Evolutionary conservation across 1,139 yeast genomes (phyloP), one percentile per base, ranked within the genome.

Genomic region (Pneumocystis murina): DNA sequence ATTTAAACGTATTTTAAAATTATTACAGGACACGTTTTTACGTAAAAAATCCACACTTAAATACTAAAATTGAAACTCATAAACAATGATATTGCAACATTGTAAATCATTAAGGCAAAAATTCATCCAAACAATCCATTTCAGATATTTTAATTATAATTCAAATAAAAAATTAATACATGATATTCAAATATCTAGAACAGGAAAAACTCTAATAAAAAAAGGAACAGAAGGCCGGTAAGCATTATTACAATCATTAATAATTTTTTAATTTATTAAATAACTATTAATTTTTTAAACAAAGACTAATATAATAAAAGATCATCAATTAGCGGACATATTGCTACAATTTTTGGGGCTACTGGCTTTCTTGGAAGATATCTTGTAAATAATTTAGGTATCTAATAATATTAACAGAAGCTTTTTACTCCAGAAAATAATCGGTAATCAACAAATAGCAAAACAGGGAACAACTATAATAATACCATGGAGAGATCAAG

Each of bases 261-360:
- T 59, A 36, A 43, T 28, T 17, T 24, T 36, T 38, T 10, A 17
- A 48, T 4, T 48, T 24, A 33, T 41, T 36, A 7, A 36, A 28
- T 57, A 35, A 24, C 14, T 63, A 43, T 20, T 8, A 20, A 48
- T 36, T 17, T 61, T 20, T 35, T 48, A 12, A 35, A 38, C 16
- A 36, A 38, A 12, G 24, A 58, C 55, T 35, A 57, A 33, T 43
- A 12, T 57, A 10, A 33, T 30, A 20, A 14, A 54, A 81, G 89
- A 68, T 86, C 95, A 10, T 87, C 95, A 54, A 81, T 95, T 77
- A 85, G 92, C n/a, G 96, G 96, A 1, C 87, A 84, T 76, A 87
- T 92, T 6, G 95, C 92, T 38, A 87, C 96, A 6, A 92, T 88
- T 2, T 88, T 88, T 71, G 96, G 96, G 14, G 90, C 87, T 43